phyloP scores from a whole-genome alignment of 371 early-diverging fungal species.

The Syncephalastrum contaminatum region DNA sequence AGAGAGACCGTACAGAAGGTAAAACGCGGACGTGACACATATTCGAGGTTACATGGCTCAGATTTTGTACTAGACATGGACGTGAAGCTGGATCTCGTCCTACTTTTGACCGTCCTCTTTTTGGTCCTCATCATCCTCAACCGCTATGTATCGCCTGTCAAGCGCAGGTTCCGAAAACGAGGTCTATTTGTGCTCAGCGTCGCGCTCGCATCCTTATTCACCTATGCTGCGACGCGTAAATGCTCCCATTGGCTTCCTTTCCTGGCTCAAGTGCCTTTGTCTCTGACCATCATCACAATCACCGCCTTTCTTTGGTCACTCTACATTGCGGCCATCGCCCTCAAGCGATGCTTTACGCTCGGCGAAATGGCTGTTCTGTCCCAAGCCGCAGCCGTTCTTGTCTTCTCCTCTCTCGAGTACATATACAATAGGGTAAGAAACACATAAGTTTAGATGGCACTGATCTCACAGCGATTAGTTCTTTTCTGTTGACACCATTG shows the following conservation, averaged over 20 bases:
- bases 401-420: constrained; percentile 19
- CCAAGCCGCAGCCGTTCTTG: constrained; percentile 54
- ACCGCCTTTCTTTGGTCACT: constrained; percentile 42
- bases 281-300: constrained; percentile 27
- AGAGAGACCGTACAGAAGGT: constrained; percentile 6
- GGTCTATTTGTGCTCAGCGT: constrained; percentile 41
- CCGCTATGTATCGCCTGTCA: constrained; percentile 31
- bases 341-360: constrained; percentile 62
- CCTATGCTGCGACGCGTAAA: constrained; percentile 23
- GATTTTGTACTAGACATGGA: constrained; percentile 21
- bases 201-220: constrained; percentile 27
- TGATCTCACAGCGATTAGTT: no score
- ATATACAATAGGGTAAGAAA: constrained; percentile 25
- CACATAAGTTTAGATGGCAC: no score
- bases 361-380: constrained; percentile 70
- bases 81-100: constrained; percentile 29
- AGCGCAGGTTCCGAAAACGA: constrained; percentile 34
- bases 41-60: neutral
- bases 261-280: constrained; percentile 22
- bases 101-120: constrained; percentile 34
- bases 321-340: constrained; percentile 39
- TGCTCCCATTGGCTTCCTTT: constrained; percentile 17
- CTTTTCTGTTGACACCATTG: no score
- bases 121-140: constrained; percentile 26
- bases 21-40: neutral